Conservation (phyloP, 2,329 filamentous ascomycete species). For the Colletotrichum cereale region DNA sequence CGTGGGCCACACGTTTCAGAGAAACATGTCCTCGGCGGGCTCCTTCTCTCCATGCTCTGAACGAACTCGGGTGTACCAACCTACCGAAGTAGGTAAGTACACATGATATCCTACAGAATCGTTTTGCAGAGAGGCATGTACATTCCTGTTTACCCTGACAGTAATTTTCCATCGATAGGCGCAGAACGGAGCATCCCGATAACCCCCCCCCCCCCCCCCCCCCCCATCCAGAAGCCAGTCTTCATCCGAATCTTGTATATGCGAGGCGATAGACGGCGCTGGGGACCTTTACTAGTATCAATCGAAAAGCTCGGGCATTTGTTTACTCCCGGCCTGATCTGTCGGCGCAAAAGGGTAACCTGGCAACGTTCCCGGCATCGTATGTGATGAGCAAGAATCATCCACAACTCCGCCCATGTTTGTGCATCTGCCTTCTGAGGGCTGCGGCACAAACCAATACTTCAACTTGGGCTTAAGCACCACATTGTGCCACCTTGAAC, state of each 20-base stretch:
- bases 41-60: not conserved
- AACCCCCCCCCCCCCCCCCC: too few species aligned
- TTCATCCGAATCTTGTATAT: not conserved
- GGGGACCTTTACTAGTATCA: not conserved
- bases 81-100: too few species aligned
- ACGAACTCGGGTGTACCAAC: not conserved
- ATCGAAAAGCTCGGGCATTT: not conserved
- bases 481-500: not conserved
- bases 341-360: not conserved
- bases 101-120: not conserved
- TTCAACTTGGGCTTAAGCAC: not conserved
- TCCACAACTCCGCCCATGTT: not conserved
- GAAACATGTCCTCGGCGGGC: not conserved
- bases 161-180: not conserved
- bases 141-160: too few species aligned
- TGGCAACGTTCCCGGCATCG: not conserved
- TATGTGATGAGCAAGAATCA: not conserved
- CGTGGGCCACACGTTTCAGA: not conserved
- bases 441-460: not conserved
- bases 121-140: not conserved
- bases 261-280: not conserved
- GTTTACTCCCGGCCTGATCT: not conserved
- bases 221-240: not conserved
- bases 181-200: not conserved
- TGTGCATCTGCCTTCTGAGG: not conserved